A percentile compares a stretch with the other conserved stretches of the same genome.
Conservation (phyloP, 306 rosid genomes). For the Mimosa pudica region DNA sequence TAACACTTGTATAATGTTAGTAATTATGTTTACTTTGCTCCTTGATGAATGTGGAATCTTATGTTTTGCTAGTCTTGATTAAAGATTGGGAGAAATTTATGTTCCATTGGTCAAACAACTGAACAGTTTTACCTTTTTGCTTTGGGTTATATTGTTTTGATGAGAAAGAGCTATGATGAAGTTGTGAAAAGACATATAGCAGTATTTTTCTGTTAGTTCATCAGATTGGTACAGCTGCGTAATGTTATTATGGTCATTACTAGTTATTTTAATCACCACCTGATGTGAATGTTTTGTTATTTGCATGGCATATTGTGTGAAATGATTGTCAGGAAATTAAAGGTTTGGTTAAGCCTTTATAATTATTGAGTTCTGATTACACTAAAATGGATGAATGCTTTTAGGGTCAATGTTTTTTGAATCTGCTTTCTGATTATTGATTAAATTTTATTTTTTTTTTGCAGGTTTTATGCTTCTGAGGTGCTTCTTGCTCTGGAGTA, state of each 20-base stretch:
- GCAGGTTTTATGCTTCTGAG: constrained; percentile 64
- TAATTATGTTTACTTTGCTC: neutral
- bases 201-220: neutral
- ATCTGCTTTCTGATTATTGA: neutral
- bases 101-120: neutral
- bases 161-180: neutral
- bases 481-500: constrained; percentile 65
- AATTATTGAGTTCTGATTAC: neutral
- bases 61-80: neutral
- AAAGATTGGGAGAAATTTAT: neutral
- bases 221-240: neutral
- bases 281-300: neutral
- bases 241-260: neutral
- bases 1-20: neutral
- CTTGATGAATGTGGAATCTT: neutral
- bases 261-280: neutral
- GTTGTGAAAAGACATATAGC: neutral
- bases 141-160: neutral
- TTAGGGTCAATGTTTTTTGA: neutral
- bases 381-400: neutral
- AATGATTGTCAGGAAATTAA: neutral
- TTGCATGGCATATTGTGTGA: neutral
- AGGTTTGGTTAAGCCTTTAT: neutral
- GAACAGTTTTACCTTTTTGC: neutral
- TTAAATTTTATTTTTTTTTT: constrained; percentile 12